Conservation (phyloP, 2,329 filamentous ascomycete species). For the Aureobasidium melanogenum region DNA sequence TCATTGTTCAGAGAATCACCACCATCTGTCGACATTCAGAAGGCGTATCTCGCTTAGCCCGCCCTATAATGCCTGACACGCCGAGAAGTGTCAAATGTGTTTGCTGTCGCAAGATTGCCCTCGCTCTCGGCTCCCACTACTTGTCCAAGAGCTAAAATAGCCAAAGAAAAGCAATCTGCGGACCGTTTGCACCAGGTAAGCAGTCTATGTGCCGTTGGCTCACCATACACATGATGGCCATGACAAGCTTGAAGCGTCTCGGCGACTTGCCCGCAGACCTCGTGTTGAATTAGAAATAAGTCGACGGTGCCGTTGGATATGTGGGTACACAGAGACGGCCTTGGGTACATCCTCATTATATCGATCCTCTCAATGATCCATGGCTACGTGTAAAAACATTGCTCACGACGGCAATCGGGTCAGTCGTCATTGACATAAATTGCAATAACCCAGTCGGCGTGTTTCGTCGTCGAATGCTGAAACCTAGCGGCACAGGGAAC, state of each 20-base stretch:
- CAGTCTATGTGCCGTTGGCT: neutral
- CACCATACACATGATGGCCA: neutral
- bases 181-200: neutral
- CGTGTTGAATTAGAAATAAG: slow-evolving; percentile 8
- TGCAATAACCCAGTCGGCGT: neutral
- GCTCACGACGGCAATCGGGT: neutral
- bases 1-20: neutral
- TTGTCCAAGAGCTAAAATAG: neutral
- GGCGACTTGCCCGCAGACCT: neutral
- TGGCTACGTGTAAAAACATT: neutral
- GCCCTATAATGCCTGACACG: neutral
- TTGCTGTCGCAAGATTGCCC: neutral
- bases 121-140: neutral
- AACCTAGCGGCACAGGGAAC: slow-evolving; percentile 2
- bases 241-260: neutral
- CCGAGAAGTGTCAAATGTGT: neutral
- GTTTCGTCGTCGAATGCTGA: slow-evolving; percentile 1
- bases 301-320: neutral
- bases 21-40: neutral
- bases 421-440: slow-evolving; percentile 2
- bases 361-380: neutral
- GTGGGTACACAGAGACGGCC: neutral
- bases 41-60: neutral
- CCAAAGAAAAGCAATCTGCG: neutral
- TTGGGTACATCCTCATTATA: neutral